Base-by-base conservation (phyloP, 2,329 filamentous ascomycete species). In the Didymella pinodella region DNA sequence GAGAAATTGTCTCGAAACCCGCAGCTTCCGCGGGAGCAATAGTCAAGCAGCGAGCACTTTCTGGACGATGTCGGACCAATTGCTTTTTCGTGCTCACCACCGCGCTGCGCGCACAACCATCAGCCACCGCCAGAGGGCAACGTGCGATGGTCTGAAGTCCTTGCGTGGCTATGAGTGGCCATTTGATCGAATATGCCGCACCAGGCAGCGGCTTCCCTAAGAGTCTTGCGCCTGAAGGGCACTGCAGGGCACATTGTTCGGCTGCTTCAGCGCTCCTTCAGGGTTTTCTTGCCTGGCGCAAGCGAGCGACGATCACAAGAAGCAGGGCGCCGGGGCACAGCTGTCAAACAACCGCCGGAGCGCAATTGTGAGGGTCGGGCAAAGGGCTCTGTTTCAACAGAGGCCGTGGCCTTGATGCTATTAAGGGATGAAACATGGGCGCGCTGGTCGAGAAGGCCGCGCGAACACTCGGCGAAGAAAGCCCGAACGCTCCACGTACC, bases 401-500 rank as follows among this genome's bases (percentile, higher is more conserved):
- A 38, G 44, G 45, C 57, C 45, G 44, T 48, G 43, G 49, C 46
- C 41, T 54, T 48, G 53, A 41, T 60, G 48, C 34, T 26, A 60
- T 50, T 48, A 59, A 59, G 50, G 55, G 59, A 50, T 54, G 55
- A 52, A 54, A 59, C 57, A 51, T 34, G 34, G 43, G 55, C 45
- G 53, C 43, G 40, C 26, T 45, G 50, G 47, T 51, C 59, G 51
- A 58, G 28, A 45, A 50, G 41, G 18, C 29, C n/a, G 25, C 54
- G 38, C 40, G 36, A 52, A 41, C 51, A 28, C 31, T 41, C 46
- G 49, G 50, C 49, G 56, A 59, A 48, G 49, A 59, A 50, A 46
- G 4, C n/a, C 56, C 56, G 56, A 58, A 59, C 55, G 40, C 31
- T 45, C 45, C 46, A 54, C 56, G 34, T 54, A 34, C 34, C 62